A percentile compares a stretch with the other conserved stretches of the same genome.
Conservation (phyloP, 345 rosid genomes). For the Pseudoturritis turrita region DNA sequence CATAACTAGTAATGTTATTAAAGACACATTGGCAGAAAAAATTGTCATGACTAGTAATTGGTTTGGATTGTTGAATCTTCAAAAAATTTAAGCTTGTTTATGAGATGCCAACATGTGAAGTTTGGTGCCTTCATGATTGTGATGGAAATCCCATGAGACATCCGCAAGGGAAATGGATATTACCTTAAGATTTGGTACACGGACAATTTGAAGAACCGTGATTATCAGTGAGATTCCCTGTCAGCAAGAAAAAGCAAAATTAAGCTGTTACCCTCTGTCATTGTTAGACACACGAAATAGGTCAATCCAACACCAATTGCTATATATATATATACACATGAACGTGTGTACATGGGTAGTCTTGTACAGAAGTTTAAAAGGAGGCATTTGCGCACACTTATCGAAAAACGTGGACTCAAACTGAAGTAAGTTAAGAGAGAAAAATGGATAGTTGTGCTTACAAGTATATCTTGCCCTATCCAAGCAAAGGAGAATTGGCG, state of each 20-base stretch:
- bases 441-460: conserved; percentile 39
- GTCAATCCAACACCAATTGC: neutral
- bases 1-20: neutral
- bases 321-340: neutral
- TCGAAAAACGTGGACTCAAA: conserved; percentile 2
- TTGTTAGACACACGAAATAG: neutral
- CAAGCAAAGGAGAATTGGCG: conserved; percentile 72
- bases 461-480: conserved; percentile 99
- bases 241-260: conserved; percentile 5
- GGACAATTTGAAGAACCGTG: conserved; percentile 95
- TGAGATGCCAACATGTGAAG: too few species aligned
- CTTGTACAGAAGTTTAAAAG: neutral
- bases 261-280: neutral
- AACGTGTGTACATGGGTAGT: neutral
- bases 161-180: neutral
- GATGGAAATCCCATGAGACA: neutral
- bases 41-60: neutral
- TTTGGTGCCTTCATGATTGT: neutral
- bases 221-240: conserved; percentile 94
- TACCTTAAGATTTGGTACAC: conserved; percentile 94
- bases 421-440: neutral
- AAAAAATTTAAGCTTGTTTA: too few species aligned
- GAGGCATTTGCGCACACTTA: neutral
- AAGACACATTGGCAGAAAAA: neutral
- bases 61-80: neutral